A percentile compares a stretch with the other conserved stretches of the same genome.
Conservation (phyloP, 495 filamentous ascomycete species). For the Pseudomonodictys pantanalensis region DNA sequence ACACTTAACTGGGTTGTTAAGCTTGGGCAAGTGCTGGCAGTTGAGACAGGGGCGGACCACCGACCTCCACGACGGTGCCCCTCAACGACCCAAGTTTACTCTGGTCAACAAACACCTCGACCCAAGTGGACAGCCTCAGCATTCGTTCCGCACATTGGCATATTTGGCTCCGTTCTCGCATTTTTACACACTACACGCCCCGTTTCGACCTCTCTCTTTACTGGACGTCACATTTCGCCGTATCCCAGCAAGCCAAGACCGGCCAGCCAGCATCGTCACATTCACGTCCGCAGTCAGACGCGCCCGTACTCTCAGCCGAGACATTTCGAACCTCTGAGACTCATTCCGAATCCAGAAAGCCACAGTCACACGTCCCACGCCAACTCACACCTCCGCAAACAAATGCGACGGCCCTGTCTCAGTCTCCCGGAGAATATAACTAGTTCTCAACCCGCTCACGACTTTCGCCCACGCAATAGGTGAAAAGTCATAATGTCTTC, state of each 20-base stretch:
- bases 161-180: background rate
- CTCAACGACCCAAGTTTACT: too few relatives aligned
- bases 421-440: background rate
- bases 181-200: background rate
- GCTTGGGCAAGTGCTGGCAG: background rate
- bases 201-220: background rate
- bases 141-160: background rate
- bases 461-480: background rate
- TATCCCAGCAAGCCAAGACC: constrained; percentile 9
- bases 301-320: background rate
- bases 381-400: constrained; percentile 5
- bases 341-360: background rate
- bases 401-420: constrained; percentile 6
- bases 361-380: constrained; percentile 2
- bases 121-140: background rate
- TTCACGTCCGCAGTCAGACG: too few relatives aligned
- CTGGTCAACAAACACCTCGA: background rate
- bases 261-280: background rate
- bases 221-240: background rate
- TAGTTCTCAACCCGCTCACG: background rate
- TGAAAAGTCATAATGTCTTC: constrained; percentile 46
- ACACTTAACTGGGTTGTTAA: too few relatives aligned
- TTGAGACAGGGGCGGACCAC: background rate
- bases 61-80: background rate
- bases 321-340: too few relatives aligned